Evolutionary conservation across 2,329 filamentous ascomycete species (phyloP).

Genomic region (Fusarium napiforme): DNA sequence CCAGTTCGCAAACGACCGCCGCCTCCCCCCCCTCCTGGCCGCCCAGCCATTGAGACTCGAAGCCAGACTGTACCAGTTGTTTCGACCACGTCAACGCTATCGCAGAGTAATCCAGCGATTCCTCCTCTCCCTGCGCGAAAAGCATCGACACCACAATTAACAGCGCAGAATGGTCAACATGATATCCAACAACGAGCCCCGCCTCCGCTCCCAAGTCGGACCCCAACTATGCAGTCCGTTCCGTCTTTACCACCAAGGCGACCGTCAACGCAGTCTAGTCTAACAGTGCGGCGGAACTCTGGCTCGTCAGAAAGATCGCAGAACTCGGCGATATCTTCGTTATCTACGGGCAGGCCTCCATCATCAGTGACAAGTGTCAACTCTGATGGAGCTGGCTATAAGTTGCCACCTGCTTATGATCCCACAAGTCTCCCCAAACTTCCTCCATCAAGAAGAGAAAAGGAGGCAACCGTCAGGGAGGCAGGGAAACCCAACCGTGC

Average conservation of each 20-base stretch:
- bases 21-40: slow-evolving; percentile 55
- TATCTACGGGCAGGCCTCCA: slow-evolving; percentile 59
- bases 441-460: slow-evolving; percentile 65
- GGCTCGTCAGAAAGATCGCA: slow-evolving; percentile 68
- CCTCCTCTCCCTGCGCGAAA: slow-evolving; percentile 38
- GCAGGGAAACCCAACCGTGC: slow-evolving; percentile 30
- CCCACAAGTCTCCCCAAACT: slow-evolving; percentile 67
- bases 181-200: slow-evolving; percentile 41
- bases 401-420: slow-evolving; percentile 66
- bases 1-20: slow-evolving; percentile 56
- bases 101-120: slow-evolving; percentile 28
- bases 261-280: slow-evolving; percentile 55
- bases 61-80: slow-evolving; percentile 52
- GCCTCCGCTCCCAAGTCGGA: slow-evolving; percentile 52
- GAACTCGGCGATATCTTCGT: slow-evolving; percentile 63
- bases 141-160: slow-evolving; percentile 14
- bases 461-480: slow-evolving; percentile 54
- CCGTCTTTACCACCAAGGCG: slow-evolving; percentile 64
- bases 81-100: slow-evolving; percentile 43
- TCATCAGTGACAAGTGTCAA: slow-evolving; percentile 62
- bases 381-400: slow-evolving; percentile 57
- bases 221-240: slow-evolving; percentile 48
- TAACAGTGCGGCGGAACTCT: slow-evolving; percentile 62
- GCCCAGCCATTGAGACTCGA: slow-evolving; percentile 52
- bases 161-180: slow-evolving; percentile 17